These are phyloP conservation scores for Chrysochromulina parva DNA, from an alignment of 78 protist species.

Conservation along the genomic window DNA sequence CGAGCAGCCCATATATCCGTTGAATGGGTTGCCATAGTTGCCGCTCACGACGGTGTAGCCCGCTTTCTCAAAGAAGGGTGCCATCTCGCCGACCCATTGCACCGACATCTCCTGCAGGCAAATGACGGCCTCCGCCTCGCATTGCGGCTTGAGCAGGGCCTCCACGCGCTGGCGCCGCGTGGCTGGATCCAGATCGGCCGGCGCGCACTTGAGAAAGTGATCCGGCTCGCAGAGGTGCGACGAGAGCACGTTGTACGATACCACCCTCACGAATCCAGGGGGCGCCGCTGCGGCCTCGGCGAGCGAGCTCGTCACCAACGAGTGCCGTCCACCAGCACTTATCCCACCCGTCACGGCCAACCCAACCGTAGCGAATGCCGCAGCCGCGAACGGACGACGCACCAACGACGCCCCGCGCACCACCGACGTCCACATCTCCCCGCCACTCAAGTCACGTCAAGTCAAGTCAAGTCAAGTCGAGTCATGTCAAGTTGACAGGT, in stretches of 20 bases:
- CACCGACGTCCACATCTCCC: too few relatives aligned
- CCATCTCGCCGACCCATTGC: not conserved
- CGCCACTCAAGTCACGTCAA: too few relatives aligned
- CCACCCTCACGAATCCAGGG: not conserved
- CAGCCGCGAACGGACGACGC: too few relatives aligned
- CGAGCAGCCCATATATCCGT: slow-evolving; percentile 1
- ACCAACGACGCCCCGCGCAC: too few relatives aligned
- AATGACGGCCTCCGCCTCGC: not conserved
- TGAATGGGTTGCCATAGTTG: not conserved
- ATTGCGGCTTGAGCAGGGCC: not conserved
- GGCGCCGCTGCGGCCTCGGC: too few relatives aligned
- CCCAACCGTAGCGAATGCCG: too few relatives aligned
- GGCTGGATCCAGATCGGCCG: not conserved
- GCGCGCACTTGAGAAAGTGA: not conserved
- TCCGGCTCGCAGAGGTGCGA: not conserved
- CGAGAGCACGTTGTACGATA: slow-evolving; percentile 7
- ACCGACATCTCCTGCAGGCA: not conserved
- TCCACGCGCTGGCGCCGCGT: not conserved
- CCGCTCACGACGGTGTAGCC: not conserved
- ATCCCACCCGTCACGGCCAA: too few relatives aligned
- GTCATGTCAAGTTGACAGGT: too few relatives aligned
- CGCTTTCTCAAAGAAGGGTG: not conserved
- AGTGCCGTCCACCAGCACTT: too few relatives aligned
- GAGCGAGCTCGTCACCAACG: too few relatives aligned
- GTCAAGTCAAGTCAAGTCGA: too few relatives aligned